Percentiles rank a stretch among this genome's conserved stretches.
These are phyloP conservation scores for Penicillium sp. DNA, from an alignment of 2,329 filamentous ascomycete species.

Conservation along the genomic window DNA sequence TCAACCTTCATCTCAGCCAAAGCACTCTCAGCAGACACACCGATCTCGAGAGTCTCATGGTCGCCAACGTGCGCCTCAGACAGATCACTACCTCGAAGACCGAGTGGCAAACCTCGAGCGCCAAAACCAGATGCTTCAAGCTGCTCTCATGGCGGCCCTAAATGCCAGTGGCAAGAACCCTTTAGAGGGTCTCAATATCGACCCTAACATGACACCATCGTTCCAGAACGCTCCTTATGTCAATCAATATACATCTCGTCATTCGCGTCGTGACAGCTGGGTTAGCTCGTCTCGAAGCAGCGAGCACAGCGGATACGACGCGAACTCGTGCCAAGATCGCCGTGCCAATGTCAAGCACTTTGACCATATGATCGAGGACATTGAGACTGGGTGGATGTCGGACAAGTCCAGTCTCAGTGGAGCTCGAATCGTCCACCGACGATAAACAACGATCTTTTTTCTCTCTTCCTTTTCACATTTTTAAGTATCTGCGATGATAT, in stretches of 20 bases:
- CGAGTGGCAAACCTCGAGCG: conserved; percentile 43
- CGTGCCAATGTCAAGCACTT: conserved; percentile 29
- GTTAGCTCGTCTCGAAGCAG: conserved; percentile 32
- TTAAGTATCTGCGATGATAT: not conserved
- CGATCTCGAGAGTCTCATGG: conserved; percentile 22
- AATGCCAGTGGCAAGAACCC: conserved; percentile 39
- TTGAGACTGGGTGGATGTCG: conserved; percentile 35
- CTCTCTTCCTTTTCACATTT: not conserved
- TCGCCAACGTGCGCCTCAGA: conserved; percentile 13
- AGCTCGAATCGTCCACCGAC: conserved; percentile 11
- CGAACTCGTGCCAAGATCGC: conserved; percentile 17
- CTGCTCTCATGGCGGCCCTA: conserved; percentile 43
- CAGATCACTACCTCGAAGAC: conserved; percentile 35
- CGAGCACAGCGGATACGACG: conserved; percentile 27
- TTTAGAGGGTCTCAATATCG: conserved; percentile 27
- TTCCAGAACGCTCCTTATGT: conserved; percentile 18
- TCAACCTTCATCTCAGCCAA: conserved; percentile 25
- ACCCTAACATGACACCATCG: conserved; percentile 22
- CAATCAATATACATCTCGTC: conserved; percentile 18
- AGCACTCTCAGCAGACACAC: conserved; percentile 24
- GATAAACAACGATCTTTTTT: conserved; percentile 8
- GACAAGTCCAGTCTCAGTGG: conserved; percentile 25
- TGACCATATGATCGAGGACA: conserved; percentile 35
- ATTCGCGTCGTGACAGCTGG: conserved; percentile 31
- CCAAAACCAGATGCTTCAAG: conserved; percentile 46